Percentiles rank a stretch among this genome's conserved stretches.
Evolutionary conservation across 2,329 filamentous ascomycete species (phyloP).

Genomic region (Colletotrichum noveboracense): DNA sequence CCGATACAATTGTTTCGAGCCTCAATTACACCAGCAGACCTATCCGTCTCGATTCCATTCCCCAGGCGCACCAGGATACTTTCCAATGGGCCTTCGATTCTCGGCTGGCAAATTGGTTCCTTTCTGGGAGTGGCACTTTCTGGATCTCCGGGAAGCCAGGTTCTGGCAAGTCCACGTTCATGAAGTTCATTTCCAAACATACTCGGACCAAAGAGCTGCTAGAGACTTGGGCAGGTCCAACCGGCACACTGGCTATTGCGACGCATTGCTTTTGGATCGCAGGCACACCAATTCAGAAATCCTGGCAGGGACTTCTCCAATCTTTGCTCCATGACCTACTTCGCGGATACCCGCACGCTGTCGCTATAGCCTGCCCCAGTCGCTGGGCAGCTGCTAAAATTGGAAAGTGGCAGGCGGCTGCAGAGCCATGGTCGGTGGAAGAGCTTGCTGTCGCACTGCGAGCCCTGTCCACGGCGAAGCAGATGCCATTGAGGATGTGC

Average conservation of each 20-base stretch:
- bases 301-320: not conserved
- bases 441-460: not conserved
- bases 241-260: not conserved
- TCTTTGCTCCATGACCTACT: not conserved
- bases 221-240: rapidly evolving
- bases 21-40: not conserved
- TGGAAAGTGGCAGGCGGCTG: not conserved
- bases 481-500: not conserved
- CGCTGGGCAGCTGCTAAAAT: not conserved
- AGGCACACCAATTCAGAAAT: not conserved
- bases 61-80: not conserved
- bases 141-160: not conserved
- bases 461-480: not conserved
- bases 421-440: not conserved
- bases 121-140: not conserved
- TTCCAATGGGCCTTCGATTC: not conserved
- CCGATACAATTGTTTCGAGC: not conserved
- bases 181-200: not conserved
- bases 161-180: not conserved
- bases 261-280: not conserved
- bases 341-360: not conserved
- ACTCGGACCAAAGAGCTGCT: not conserved
- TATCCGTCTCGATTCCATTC: not conserved
- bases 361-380: not conserved
- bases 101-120: not conserved